A percentile compares a stretch with the other conserved stretches of the same genome.
Conservation (phyloP, 116 monocot species). For the Cymodocea nodosa region DNA sequence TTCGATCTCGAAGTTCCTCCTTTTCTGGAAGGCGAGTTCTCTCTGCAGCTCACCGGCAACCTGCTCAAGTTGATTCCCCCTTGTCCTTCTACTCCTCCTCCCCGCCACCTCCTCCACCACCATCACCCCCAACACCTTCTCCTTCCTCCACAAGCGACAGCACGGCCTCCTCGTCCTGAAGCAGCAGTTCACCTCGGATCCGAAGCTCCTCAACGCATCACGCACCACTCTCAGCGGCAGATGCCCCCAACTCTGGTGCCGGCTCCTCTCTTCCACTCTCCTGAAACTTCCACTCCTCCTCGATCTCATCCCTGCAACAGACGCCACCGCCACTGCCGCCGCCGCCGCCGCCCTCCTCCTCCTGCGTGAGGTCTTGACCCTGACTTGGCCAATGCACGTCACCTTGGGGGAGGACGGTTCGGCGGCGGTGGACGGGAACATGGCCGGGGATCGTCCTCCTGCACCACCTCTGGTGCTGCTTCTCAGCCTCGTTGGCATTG, state of each 20-base stretch:
- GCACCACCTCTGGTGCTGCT: constrained; percentile 66
- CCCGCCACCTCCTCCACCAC: constrained; percentile 8
- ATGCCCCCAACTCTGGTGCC: constrained; percentile 54
- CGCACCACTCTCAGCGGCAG: constrained; percentile 53
- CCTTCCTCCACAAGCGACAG: constrained; percentile 14
- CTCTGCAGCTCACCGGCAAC: constrained; percentile 17
- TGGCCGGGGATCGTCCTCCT: constrained; percentile 53
- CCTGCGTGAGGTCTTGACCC: constrained; percentile 71
- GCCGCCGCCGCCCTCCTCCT: constrained; percentile 28
- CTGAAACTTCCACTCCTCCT: constrained; percentile 16
- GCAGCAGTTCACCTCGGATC: constrained; percentile 60
- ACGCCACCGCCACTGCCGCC: constrained; percentile 13
- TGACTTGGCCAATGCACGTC: constrained; percentile 95
- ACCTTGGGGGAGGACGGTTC: constrained; percentile 99
- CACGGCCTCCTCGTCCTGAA: constrained; percentile 13
- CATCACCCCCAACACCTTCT: constrained; percentile 12
- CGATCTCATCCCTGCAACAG: constrained; percentile 17
- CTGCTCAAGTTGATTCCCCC: constrained; percentile 19
- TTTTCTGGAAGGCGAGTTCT: neutral
- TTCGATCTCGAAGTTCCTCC: neutral
- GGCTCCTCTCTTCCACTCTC: constrained; percentile 8
- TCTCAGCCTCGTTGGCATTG: constrained; percentile 48
- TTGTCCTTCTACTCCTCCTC: constrained; percentile 2
- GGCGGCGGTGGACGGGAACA: constrained; percentile 43
- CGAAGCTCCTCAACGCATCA: constrained; percentile 42